Conservation (phyloP, 2,329 filamentous ascomycete genomes). For the Phialocephala sp. region DNA sequence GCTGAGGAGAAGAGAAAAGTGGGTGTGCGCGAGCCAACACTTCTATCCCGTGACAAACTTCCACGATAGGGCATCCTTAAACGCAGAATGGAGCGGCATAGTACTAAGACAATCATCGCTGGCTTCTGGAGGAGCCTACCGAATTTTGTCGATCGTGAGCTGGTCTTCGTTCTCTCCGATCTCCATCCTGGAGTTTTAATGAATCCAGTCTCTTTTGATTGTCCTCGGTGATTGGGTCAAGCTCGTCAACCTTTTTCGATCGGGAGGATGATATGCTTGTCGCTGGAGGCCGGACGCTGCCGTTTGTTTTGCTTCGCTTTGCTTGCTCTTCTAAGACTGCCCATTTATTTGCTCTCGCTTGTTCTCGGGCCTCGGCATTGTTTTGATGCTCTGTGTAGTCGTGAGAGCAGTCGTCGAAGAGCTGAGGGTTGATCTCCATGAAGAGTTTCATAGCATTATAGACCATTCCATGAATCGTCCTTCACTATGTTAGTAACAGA, state of each 20-base stretch:
- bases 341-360: conserved; percentile 85
- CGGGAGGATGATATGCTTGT: conserved; percentile 44
- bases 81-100: conserved; percentile 40
- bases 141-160: conserved; percentile 66
- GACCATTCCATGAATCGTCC: conserved; percentile 99
- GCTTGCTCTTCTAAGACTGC: conserved; percentile 83
- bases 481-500: conserved; percentile 51
- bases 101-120: conserved; percentile 43
- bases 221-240: conserved; percentile 80
- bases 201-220: conserved; percentile 88
- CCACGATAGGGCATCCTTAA: conserved; percentile 33
- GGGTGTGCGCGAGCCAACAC: conserved; percentile 40
- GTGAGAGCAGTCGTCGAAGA: conserved; percentile 98
- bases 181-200: conserved; percentile 85
- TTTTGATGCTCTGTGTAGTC: conserved; percentile 98
- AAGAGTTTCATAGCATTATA: conserved; percentile 99
- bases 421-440: conserved; percentile 98
- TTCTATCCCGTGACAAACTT: conserved; percentile 35
- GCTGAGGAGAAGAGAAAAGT: conserved; percentile 26
- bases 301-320: conserved; percentile 64
- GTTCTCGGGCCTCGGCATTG: conserved; percentile 83
- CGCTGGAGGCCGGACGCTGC: conserved; percentile 46
- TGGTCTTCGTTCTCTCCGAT: conserved; percentile 60
- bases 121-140: conserved; percentile 51
- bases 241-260: conserved; percentile 68